phyloP scores from a whole-genome alignment of 1,284 basidiomycete genomes.

The Cronartium quercuum region DNA sequence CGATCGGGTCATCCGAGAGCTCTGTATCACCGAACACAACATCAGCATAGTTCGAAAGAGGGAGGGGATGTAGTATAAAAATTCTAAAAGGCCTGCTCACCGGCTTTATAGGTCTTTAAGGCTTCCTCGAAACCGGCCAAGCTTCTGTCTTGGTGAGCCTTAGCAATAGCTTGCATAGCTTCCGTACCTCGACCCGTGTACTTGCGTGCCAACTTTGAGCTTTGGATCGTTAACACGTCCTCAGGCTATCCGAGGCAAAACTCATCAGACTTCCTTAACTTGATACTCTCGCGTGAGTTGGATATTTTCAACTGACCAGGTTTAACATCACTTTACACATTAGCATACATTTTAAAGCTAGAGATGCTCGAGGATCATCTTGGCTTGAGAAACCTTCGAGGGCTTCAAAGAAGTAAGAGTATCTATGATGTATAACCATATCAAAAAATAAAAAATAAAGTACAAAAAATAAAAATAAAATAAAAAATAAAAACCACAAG shows the following conservation, averaged over 20 bases:
- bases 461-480: slow-evolving; percentile 14
- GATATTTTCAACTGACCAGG: slow-evolving; percentile 57
- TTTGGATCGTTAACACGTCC: slow-evolving; percentile 77
- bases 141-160: slow-evolving; percentile 85
- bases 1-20: slow-evolving; percentile 84
- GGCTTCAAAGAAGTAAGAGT: slow-evolving; percentile 96
- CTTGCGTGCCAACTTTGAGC: slow-evolving; percentile 78
- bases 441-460: slow-evolving; percentile 3
- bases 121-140: slow-evolving; percentile 83
- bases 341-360: slow-evolving; percentile 93
- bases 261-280: no score
- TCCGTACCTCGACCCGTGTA: slow-evolving; percentile 77
- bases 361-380: slow-evolving; percentile 60
- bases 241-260: slow-evolving; percentile 61
- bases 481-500: not conserved
- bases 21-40: slow-evolving; percentile 55
- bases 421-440: slow-evolving; percentile 49
- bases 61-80: not conserved
- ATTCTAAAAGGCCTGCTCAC: slow-evolving; percentile 50
- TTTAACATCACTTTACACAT: slow-evolving; percentile 98
- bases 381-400: slow-evolving; percentile 76
- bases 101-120: slow-evolving; percentile 76
- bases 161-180: slow-evolving; percentile 88
- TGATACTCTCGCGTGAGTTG: not conserved
- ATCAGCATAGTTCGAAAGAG: slow-evolving; percentile 1